Base-by-base conservation (phyloP, 345 rosid species). In the Arabidopsis arenosa region DNA sequence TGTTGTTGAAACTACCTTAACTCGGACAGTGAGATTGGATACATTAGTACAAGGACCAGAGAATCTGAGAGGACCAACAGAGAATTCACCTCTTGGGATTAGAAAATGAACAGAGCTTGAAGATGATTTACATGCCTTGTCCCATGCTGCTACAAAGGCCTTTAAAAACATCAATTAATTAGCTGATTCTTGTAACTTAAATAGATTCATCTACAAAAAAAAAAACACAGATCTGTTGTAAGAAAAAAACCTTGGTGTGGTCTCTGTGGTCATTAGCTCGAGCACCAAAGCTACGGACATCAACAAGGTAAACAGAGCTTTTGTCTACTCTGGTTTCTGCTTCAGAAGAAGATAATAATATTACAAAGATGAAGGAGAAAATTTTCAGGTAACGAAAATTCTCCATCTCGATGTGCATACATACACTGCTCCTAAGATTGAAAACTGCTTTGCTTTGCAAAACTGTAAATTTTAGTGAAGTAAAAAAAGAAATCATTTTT, bases 91-190 rank as follows among this genome's bases (percentile, higher is more conserved):
- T 40, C 43, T 63, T 0, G 91, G 93, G 45, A 88, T 82, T 48
- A 76, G 1, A 18, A 88, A 26, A 57, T 54, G 66, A 48, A 81
- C 77, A 15, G 83, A 73, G 37, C 51, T 68, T n/a, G 81, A 36
- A 3, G 86, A 72, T 9, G 68, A 80, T 65, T 71, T 77, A 49
- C 93, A 90, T 0, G 93, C 90, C 12, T 73, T 85, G 9, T 64
- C 83, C 60, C 93, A 88, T 1, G 93, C 91, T 54, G 82, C 88
- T 37, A 47, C 73, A 81, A 83, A 89, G 13, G 89, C 92, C 37
- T 79, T 59, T 3, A 30, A 62, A 45, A 48, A 72, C 40, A 71
- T 47, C 61, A 70, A 44, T 1, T 63, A 2, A 55, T 77, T 45
- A 77, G 80, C 81, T 72, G 49, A 59, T 40, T 57, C 2, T 52